These are phyloP conservation scores for Corymbia maculata DNA, from an alignment of 345 rosid genomes.

Conservation along the genomic window DNA sequence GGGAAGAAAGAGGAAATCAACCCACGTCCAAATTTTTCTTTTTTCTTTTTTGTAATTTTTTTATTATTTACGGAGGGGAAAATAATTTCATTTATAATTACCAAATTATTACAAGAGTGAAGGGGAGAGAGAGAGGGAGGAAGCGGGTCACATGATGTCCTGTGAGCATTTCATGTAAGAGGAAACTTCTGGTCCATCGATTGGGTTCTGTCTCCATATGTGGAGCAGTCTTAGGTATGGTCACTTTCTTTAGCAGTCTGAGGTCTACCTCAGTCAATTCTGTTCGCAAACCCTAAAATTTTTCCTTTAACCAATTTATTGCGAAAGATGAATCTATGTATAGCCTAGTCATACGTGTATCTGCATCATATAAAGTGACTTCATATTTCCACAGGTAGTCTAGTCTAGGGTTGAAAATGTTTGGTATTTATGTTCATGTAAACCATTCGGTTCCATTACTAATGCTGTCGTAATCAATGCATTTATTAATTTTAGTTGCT, in stretches of 20 bases:
- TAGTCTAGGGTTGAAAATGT: neutral
- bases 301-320: neutral
- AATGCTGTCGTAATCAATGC: neutral
- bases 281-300: neutral
- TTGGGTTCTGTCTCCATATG: neutral
- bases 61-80: neutral
- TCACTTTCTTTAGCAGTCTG: neutral
- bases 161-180: neutral
- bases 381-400: neutral
- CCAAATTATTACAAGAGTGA: neutral
- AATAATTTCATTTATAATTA: neutral
- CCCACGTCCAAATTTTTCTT: neutral
- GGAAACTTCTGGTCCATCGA: neutral
- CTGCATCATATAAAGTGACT: neutral
- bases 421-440: neutral
- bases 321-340: neutral
- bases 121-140: neutral
- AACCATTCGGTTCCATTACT: neutral
- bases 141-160: neutral
- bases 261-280: neutral
- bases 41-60: neutral
- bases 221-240: neutral
- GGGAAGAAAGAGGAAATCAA: neutral
- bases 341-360: neutral
- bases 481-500: neutral